Evolutionary conservation across 441 rosid species (phyloP).

Genomic region (Eutrema salsugineum): DNA sequence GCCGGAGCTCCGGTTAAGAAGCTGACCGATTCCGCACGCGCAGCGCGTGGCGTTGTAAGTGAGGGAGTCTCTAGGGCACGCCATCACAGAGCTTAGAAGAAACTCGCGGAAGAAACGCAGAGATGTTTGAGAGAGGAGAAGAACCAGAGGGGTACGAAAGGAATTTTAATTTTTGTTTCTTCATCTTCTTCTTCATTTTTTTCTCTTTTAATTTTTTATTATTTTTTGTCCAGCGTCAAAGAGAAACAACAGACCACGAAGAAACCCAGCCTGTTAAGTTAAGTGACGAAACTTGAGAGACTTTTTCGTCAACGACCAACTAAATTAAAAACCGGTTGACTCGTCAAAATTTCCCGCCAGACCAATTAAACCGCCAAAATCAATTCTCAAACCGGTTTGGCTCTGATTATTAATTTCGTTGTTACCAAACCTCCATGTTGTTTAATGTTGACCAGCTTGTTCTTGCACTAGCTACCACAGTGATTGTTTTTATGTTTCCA

Average conservation of each 20-base stretch:
- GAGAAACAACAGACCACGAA: constrained; percentile 8
- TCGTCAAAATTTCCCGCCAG: neutral
- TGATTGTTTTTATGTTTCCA: neutral
- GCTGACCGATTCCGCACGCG: constrained; percentile 66
- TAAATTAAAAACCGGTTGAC: neutral
- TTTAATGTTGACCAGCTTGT: neutral
- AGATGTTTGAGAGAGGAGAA: neutral
- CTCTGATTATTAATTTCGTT: too few species aligned
- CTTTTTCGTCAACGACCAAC: neutral
- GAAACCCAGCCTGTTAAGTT: constrained; percentile 12
- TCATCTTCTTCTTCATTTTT: neutral
- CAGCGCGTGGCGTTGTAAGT: constrained; percentile 64
- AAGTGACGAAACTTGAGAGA: neutral
- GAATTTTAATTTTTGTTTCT: neutral
- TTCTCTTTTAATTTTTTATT: neutral
- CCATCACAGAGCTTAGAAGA: constrained; percentile 31
- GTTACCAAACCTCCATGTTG: neutral
- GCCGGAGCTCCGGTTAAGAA: constrained; percentile 43
- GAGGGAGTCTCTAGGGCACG: constrained; percentile 59
- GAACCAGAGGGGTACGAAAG: constrained; percentile 21
- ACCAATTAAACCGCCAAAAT: neutral
- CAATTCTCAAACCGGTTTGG: too few species aligned
- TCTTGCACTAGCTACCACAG: neutral
- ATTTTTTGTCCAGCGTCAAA: constrained; percentile 6
- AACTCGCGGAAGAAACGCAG: constrained; percentile 2